Evolutionary conservation across 306 rosid genomes (phyloP), one percentile per base, ranked within the genome.

Genomic region (Vachellia pachyceras): DNA sequence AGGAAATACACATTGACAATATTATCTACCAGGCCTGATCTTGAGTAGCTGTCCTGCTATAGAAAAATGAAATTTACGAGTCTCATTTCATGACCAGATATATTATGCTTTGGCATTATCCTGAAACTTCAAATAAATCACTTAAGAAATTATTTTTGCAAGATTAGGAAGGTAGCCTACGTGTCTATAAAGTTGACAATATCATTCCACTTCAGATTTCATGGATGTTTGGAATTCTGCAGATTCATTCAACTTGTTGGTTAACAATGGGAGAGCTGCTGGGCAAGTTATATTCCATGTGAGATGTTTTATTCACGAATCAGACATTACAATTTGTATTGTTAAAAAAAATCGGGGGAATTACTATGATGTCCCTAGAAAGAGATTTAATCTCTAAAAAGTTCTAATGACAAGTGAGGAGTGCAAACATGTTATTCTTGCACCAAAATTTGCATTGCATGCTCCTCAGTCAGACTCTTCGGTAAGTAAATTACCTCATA

Each of bases 231-330:
- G 69, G 45, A 81, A 78, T 84, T 71, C 58, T 84, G 87, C 92
- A 95, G 97, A 90, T 93, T 89, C 99, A 58, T 95, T 95, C 92
- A 95, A 93, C 88, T 79, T 95, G 86, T 80, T 95, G 82, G 90
- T 93, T 75, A 95, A 95, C 91, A 93, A 89, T 41, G 99, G 99
- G 23, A 87, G 35, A 72, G 94, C 94, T 73, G 98, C 98, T 52
- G 99, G 99, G 55, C 99, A 95, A 91, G 98, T 95, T 76, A 88
- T 95, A 87, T 95, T 90, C 87, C 99, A 95, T 85, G 99, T 95
- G 80, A 87, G 98, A 84, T 49, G 18, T 58, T 82, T 22, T 29
- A 60, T 67, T 12, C 5, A 12, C 1, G 64, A 40, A 22, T 15
- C 63, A 72, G 17, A 6, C 77, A 49, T 71, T 5, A 11, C 7